Base-by-base conservation (phyloP, 257 asterid genomes). In the Linaria vulgaris region DNA sequence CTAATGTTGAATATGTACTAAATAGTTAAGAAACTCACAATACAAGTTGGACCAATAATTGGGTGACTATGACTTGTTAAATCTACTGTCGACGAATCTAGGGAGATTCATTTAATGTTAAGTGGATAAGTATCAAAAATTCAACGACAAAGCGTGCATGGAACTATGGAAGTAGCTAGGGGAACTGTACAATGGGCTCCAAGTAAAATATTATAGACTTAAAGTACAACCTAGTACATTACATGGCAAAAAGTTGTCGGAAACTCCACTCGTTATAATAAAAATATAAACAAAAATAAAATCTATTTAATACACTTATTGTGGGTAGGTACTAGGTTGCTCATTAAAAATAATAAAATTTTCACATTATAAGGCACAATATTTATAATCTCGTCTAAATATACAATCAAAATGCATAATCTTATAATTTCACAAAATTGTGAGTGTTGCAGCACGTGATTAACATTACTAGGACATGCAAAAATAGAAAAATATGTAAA, bases 181-280 rank as follows among this genome's bases (percentile, higher is more conserved):
- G n/a, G n/a, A n/a, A n/a, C n/a, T n/a, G n/a, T n/a, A n/a, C n/a
- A n/a, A n/a, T n/a, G n/a, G n/a, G n/a, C n/a, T 19, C 10, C 14
- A 23, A 23, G n/a, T 23, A 21, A 14, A 21, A 21, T 0, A 51
- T 44, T 46, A n/a, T n/a, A n/a, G n/a, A n/a, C n/a, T n/a, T n/a
- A 0, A 16, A 11, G 68, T 61, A 68, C 49, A 69, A 65, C 69
- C 46, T 69, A n/a, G 45, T 31, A 68, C 55, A 23, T 60, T 23
- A 66, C 68, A 38, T 38, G 45, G 53, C 64, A 34, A 56, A 21
- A 51, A 38, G 20, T 21, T 46, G 12, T 45, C 24, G 58, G 45
- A 65, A 66, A n/a, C n/a, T n/a, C n/a, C n/a, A n/a, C n/a, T n/a
- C n/a, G n/a, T n/a, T n/a, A n/a, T n/a, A n/a, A n/a, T n/a, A n/a